Conservation (phyloP, 192 early-diverging fungal species). For the Podila clonocystis region DNA sequence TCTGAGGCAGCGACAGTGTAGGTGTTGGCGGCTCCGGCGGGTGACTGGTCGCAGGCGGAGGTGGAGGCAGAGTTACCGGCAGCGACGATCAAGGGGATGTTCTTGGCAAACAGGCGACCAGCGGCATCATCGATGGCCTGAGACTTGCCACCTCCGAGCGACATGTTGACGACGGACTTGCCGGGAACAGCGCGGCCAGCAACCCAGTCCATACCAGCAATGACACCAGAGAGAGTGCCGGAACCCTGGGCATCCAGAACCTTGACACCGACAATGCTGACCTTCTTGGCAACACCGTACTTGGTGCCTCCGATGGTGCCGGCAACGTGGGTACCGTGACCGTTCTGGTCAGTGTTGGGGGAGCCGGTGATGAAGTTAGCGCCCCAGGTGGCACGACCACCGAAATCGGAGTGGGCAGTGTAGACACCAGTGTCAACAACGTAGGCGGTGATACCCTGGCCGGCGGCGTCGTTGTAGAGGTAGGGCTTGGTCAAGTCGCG, state of each 20-base stretch:
- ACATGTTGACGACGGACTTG: conserved; percentile 5
- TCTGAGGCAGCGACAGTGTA: conserved; percentile 60
- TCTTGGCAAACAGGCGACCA: conserved; percentile 56
- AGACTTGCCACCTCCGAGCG: conserved; percentile 63
- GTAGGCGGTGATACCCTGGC: conserved; percentile 67
- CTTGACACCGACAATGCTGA: conserved; percentile 69
- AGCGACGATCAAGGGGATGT: conserved; percentile 67
- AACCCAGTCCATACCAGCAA: conserved; percentile 25
- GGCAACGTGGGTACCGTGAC: conserved; percentile 76
- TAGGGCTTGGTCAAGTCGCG: conserved; percentile 55
- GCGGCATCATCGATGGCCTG: conserved; percentile 55
- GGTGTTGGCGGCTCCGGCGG: conserved; percentile 55
- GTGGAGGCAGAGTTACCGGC: conserved; percentile 64
- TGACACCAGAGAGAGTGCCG: conserved; percentile 55
- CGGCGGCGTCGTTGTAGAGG: conserved; percentile 66
- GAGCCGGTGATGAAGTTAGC: conserved; percentile 22
- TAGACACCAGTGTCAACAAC: conserved; percentile 72
- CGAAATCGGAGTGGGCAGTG: conserved; percentile 57
- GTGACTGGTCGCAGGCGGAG: conserved; percentile 68
- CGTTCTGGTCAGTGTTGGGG: conserved; percentile 59
- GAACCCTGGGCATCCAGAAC: conserved; percentile 61
- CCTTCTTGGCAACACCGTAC: conserved; percentile 68
- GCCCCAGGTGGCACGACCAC: conserved; percentile 52
- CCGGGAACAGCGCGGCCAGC: conserved; percentile 9
- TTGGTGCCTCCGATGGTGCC: conserved; percentile 70